Conservation (phyloP, 2,329 filamentous ascomycete species). For the Fonsecaea pedrosoi region DNA sequence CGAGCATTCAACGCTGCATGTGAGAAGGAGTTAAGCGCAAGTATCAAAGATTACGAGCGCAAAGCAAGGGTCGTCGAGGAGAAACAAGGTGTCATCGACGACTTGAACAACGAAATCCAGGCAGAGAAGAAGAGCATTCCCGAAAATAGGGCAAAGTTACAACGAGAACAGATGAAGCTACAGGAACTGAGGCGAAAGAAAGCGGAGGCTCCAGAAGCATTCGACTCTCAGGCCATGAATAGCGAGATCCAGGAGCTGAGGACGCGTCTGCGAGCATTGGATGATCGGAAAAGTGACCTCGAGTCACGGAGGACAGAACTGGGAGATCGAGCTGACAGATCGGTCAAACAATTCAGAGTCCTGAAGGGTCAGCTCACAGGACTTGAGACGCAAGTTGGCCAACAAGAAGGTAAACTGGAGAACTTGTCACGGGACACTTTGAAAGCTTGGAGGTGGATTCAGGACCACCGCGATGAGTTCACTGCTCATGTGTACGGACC, state of each 20-base stretch:
- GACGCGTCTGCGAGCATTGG: constrained; percentile 43
- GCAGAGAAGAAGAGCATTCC: constrained; percentile 60
- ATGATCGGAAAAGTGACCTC: constrained; percentile 47
- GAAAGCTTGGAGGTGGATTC: constrained; percentile 81
- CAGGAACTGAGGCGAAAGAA: constrained; percentile 67
- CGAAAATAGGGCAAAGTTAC: constrained; percentile 60
- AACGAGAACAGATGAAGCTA: constrained; percentile 63
- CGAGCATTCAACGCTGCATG: constrained; percentile 52
- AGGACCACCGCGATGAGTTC: constrained; percentile 72
- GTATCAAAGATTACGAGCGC: constrained; percentile 38
- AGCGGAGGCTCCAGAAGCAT: constrained; percentile 68
- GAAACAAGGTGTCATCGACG: constrained; percentile 46
- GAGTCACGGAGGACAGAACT: constrained; percentile 42
- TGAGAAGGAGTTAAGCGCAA: constrained; percentile 60
- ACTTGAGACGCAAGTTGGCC: constrained; percentile 76
- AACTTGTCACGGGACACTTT: constrained; percentile 68
- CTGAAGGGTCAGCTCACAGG: constrained; percentile 60
- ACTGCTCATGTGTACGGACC: constrained; percentile 80
- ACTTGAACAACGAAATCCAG: constrained; percentile 51
- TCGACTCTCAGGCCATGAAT: constrained; percentile 57
- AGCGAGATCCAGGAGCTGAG: constrained; percentile 31
- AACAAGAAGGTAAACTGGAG: constrained; percentile 71
- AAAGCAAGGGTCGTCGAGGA: constrained; percentile 53
- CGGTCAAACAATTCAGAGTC: constrained; percentile 48
- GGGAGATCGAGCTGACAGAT: constrained; percentile 48